Base-by-base conservation (phyloP, 805 yeast genomes). In the Yarrowia hollandica region DNA sequence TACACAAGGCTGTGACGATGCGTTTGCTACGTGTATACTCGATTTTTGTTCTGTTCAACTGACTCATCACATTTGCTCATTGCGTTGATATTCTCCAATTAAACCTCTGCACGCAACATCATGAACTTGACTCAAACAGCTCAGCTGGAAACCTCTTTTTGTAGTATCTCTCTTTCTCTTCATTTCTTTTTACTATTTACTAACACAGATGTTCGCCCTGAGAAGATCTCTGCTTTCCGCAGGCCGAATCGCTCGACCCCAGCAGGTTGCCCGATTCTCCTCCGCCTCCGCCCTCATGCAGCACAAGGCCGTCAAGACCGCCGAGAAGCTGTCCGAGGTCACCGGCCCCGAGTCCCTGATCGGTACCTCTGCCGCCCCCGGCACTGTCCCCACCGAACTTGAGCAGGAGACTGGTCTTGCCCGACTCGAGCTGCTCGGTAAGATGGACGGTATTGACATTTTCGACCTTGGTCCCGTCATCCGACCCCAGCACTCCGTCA, bases 331-430 rank as follows among this genome's bases (percentile, higher is more conserved):
- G 68, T 76, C 85, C 60, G 96, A 92, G 73, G 96, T 92, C 67
- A 79, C 83, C 57, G 90, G 89, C 70, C 81, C 84, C 55, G 82
- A 80, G 65, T 79, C 90, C 60, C 82, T 92, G 74, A 82, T 90
- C 67, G 97, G 97, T 74, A 84, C 87, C 60, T 98, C 97, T 82
- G 96, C 96, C 65, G 80, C 82, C 67, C 69, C 68, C 58, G 96
- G 92, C 66, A 79, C 85, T 54, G 85, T 94, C 71, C 97, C 98
- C 74, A 84, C 96, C 62, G 96, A 91, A 75, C 72, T 88, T 66
- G 97, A 94, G 70, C 98, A 92, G 79, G 90, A 97, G 69, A 94
- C 99, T 55, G 99, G 99, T 87, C 79, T 92, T 71, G 98, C 88
- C 77, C 90, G 99, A 84, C 81, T 91, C 67, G 99, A 94, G 81